Evolutionary conservation across 345 rosid genomes (phyloP).

Genomic region (Litchi chinensis): DNA sequence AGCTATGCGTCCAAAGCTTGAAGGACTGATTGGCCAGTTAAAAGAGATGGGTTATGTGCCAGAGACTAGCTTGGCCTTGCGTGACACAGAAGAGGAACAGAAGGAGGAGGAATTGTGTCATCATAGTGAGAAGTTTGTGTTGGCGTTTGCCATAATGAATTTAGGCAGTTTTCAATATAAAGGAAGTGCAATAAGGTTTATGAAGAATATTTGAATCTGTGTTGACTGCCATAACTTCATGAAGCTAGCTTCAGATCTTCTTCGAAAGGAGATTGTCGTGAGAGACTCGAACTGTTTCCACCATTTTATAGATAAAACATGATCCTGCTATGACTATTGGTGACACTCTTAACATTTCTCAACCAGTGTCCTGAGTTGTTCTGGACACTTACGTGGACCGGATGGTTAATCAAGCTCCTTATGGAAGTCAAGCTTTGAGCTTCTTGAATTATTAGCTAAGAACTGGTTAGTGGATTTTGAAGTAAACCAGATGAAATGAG

Average conservation of each 20-base stretch:
- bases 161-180: constrained; percentile 28
- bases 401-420: not conserved
- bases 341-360: constrained; percentile 22
- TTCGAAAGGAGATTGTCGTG: constrained; percentile 66
- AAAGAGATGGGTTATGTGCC: constrained; percentile 78
- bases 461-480: not conserved
- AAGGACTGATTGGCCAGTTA: constrained; percentile 52
- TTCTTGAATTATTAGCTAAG: not conserved
- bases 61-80: constrained; percentile 64
- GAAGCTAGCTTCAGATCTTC: constrained; percentile 70
- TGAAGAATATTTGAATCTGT: constrained; percentile 82
- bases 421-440: not conserved
- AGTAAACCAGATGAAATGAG: not conserved
- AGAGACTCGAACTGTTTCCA: constrained; percentile 88
- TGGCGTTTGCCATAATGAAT: constrained; percentile 62
- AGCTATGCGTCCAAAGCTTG: constrained; percentile 48
- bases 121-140: constrained; percentile 86
- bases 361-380: not conserved
- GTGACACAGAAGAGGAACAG: constrained; percentile 74
- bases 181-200: constrained; percentile 47
- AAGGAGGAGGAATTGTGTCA: constrained; percentile 66
- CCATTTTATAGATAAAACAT: constrained; percentile 58
- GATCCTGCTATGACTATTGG: constrained; percentile 91
- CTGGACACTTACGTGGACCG: not conserved
- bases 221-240: constrained; percentile 91